These are phyloP conservation scores for Cystobasidium ongulense DNA, from an alignment of 768 basidiomycete genomes.

Conservation along the genomic window DNA sequence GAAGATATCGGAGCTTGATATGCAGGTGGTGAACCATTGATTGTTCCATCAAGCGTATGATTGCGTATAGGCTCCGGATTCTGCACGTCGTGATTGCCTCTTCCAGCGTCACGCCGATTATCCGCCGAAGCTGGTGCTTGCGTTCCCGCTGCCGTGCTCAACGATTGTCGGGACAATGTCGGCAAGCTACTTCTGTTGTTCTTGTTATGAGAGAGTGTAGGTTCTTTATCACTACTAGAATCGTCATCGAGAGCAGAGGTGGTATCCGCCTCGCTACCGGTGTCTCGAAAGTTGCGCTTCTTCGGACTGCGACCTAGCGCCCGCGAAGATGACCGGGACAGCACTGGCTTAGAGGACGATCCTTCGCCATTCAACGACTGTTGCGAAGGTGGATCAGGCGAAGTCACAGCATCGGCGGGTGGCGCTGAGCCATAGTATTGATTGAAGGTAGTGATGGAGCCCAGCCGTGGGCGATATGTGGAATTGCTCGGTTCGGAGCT, in stretches of 20 bases:
- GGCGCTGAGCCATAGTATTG: slow-evolving; percentile 22
- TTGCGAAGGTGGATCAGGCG: neutral
- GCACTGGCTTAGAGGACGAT: neutral
- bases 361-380: neutral
- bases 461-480: slow-evolving; percentile 1
- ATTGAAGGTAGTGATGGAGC: slow-evolving; percentile 3
- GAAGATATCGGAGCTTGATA: slow-evolving; percentile 8
- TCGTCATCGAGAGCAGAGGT: neutral
- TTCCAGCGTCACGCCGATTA: neutral
- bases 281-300: neutral
- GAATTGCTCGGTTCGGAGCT: neutral
- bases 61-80: neutral
- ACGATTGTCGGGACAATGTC: neutral
- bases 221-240: neutral
- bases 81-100: neutral
- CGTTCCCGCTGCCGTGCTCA: neutral
- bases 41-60: neutral
- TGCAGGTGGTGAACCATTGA: neutral
- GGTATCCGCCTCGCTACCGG: neutral
- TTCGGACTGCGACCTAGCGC: neutral
- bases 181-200: neutral
- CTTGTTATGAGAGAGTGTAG: neutral
- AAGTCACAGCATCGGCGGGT: neutral
- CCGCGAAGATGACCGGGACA: neutral
- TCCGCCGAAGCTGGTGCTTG: neutral